These are phyloP conservation scores for Stephania japonica DNA, from an alignment of 164 flowering plant genomes.

Conservation along the genomic window DNA sequence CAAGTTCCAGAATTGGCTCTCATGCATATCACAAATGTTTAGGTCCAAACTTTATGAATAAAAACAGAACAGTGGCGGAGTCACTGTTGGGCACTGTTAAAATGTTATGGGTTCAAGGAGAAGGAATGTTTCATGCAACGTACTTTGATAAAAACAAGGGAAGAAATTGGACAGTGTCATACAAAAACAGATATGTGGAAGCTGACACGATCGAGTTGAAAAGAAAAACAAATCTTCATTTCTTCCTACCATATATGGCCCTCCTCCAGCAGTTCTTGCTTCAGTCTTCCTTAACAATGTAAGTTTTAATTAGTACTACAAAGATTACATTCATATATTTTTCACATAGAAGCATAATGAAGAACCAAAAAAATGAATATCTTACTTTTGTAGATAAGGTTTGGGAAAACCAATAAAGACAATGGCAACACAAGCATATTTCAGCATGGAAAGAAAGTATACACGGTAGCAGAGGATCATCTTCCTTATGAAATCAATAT, in stretches of 20 bases:
- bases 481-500: constrained; percentile 14
- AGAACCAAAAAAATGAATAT: background rate
- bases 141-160: constrained; percentile 12
- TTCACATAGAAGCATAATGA: background rate
- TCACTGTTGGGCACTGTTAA: constrained; percentile 13
- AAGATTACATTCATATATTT: background rate
- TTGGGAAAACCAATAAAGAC: constrained; percentile 15
- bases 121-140: constrained; percentile 4
- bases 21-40: background rate
- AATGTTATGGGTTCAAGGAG: background rate
- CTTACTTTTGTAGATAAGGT: background rate
- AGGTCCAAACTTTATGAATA: background rate
- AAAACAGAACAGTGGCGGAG: background rate
- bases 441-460: constrained; percentile 13
- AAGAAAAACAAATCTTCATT: constrained; percentile 13
- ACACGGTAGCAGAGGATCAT: constrained; percentile 13
- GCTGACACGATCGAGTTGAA: constrained; percentile 10
- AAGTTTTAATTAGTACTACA: background rate
- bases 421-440: constrained; percentile 16
- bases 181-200: constrained; percentile 14
- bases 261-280: constrained; percentile 11
- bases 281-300: constrained; percentile 11
- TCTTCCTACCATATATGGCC: constrained; percentile 16
- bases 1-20: background rate
- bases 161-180: constrained; percentile 12